These are phyloP conservation scores for Penicillium glabrum DNA, from an alignment of 2,329 filamentous ascomycete species.

Conservation along the genomic window DNA sequence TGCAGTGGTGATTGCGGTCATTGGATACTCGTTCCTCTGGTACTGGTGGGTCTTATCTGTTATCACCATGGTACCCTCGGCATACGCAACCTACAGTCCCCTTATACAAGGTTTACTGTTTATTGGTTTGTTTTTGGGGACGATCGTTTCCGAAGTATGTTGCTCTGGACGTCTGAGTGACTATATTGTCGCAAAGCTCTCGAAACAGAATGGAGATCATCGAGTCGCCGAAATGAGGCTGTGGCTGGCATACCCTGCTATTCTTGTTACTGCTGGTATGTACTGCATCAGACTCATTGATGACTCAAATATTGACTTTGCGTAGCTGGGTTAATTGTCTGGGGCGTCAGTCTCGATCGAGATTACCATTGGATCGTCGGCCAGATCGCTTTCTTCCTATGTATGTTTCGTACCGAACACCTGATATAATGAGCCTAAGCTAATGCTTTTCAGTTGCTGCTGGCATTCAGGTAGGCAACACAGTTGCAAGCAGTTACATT, in stretches of 20 bases:
- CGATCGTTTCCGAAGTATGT: constrained; percentile 52
- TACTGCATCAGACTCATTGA: neutral
- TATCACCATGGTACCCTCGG: constrained; percentile 54
- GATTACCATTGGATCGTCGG: constrained; percentile 59
- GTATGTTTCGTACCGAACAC: constrained; percentile 32
- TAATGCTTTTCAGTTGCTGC: constrained; percentile 45
- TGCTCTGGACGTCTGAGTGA: constrained; percentile 57
- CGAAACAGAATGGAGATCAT: constrained; percentile 44
- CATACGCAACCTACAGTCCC: constrained; percentile 50
- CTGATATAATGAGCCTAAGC: neutral
- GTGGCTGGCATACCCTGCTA: constrained; percentile 57
- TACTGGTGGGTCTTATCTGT: constrained; percentile 60
- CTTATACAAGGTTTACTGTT: constrained; percentile 56
- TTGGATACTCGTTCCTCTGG: constrained; percentile 55
- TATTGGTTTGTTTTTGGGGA: constrained; percentile 55
- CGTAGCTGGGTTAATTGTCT: constrained; percentile 51
- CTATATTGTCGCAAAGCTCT: constrained; percentile 48
- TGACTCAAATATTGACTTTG: neutral
- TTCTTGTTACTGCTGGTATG: constrained; percentile 45
- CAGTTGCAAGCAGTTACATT: constrained; percentile 53
- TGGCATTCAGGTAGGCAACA: constrained; percentile 59
- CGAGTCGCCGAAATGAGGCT: constrained; percentile 56
- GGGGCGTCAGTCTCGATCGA: constrained; percentile 56
- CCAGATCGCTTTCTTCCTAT: constrained; percentile 57
- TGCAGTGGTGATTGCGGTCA: constrained; percentile 47